Conservation (phyloP, 2,329 filamentous ascomycete genomes). For the Ceratocystis alfenasii region DNA sequence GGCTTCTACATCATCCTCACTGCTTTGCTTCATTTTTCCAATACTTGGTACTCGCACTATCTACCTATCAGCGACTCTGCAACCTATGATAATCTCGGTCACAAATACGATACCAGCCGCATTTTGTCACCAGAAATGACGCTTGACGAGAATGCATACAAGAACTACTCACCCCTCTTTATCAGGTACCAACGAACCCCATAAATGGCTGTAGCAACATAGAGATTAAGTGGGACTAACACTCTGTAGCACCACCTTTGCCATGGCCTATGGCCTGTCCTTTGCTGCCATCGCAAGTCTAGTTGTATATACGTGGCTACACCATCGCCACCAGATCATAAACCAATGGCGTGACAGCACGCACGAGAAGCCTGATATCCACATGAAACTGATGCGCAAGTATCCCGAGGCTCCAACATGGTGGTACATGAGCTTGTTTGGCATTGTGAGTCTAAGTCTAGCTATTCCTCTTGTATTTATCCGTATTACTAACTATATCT, state of each 20-base stretch:
- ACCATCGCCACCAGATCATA: conserved; percentile 57
- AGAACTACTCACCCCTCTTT: conserved; percentile 55
- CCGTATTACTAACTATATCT: conserved; percentile 18
- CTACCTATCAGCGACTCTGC: conserved; percentile 57
- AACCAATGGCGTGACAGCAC: conserved; percentile 47
- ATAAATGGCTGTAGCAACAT: too few relatives aligned
- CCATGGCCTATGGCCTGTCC: conserved; percentile 56
- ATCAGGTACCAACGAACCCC: conserved; percentile 35
- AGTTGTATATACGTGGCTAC: conserved; percentile 54
- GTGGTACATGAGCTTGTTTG: conserved; percentile 52
- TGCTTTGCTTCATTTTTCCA: conserved; percentile 51
- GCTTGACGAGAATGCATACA: conserved; percentile 51
- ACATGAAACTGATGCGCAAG: conserved; percentile 52
- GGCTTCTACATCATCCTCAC: conserved; percentile 52
- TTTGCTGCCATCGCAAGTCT: conserved; percentile 61
- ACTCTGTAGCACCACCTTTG: conserved; percentile 51
- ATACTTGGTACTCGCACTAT: conserved; percentile 51
- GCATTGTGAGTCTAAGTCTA: conserved; percentile 33
- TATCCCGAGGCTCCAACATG: conserved; percentile 51
- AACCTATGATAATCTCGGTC: conserved; percentile 60
- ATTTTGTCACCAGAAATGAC: conserved; percentile 51
- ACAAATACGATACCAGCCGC: conserved; percentile 49
- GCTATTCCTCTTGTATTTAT: neutral
- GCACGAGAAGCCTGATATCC: conserved; percentile 48
- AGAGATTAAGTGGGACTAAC: neutral